Evolutionary conservation across 148 eudicot species (phyloP).

Genomic region (Fagopyrum tataricum): DNA sequence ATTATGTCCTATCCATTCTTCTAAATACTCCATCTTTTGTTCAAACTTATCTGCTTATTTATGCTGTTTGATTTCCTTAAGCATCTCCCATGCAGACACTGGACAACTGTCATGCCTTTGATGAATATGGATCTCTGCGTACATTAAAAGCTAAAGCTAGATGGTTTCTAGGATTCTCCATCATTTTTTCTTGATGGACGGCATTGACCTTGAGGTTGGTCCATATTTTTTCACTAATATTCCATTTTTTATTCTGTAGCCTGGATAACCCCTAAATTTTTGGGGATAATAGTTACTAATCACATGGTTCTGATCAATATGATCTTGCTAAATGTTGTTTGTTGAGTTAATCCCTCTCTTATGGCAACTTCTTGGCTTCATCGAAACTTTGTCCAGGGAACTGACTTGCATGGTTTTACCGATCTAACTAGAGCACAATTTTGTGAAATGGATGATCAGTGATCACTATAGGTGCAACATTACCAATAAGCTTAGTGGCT

Average conservation of each 20-base stretch:
- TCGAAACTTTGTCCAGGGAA: too few relatives aligned
- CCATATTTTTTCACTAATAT: constrained; percentile 5
- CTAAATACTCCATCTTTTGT: neutral
- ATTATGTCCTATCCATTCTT: neutral
- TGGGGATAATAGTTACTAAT: neutral
- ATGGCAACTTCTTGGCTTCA: too few relatives aligned
- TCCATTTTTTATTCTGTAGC: neutral
- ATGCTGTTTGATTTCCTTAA: neutral
- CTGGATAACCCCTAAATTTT: neutral
- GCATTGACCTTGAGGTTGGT: neutral
- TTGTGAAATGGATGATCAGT: too few relatives aligned
- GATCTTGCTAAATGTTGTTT: too few relatives aligned
- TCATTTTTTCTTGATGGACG: neutral
- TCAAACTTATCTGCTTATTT: neutral
- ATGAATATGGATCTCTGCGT: neutral
- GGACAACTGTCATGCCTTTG: neutral
- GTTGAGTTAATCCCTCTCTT: too few relatives aligned
- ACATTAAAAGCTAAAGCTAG: neutral
- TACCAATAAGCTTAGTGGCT: too few relatives aligned
- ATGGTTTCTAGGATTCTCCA: neutral
- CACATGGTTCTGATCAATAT: too few relatives aligned
- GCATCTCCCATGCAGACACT: constrained; percentile 2
- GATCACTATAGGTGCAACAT: too few relatives aligned
- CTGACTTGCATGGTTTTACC: too few relatives aligned
- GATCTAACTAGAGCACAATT: too few relatives aligned